Conservation (phyloP, 1,284 basidiomycete genomes). For the Fomitopsis pinicola region DNA sequence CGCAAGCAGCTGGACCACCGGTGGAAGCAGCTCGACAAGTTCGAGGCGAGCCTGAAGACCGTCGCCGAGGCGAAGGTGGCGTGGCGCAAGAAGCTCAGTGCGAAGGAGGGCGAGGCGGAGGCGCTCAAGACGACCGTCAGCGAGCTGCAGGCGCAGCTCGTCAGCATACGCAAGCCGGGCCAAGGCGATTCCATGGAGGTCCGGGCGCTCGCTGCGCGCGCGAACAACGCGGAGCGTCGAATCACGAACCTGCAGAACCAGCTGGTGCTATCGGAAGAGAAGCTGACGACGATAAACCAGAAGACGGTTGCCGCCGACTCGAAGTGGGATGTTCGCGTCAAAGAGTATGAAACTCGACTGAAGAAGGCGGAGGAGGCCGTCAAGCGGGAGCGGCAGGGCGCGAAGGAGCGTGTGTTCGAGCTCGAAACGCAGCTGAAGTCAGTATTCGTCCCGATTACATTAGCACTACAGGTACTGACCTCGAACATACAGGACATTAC, state of each 20-base stretch:
- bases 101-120: conserved; percentile 89
- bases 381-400: conserved; percentile 92
- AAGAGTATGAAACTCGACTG: conserved; percentile 84
- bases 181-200: conserved; percentile 70
- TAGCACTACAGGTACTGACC: not conserved
- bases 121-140: conserved; percentile 74
- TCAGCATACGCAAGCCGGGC: conserved; percentile 60
- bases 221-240: conserved; percentile 79
- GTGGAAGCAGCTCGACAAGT: conserved; percentile 92
- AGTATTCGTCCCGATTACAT: conserved; percentile 18
- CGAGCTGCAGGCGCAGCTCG: conserved; percentile 75
- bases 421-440: conserved; percentile 70
- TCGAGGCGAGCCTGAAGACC: conserved; percentile 84
- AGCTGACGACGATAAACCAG: conserved; percentile 68
- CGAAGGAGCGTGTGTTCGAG: conserved; percentile 79
- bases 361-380: conserved; percentile 89
- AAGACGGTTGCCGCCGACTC: conserved; percentile 67
- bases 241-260: conserved; percentile 81
- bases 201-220: conserved; percentile 66
- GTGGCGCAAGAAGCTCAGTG: conserved; percentile 80
- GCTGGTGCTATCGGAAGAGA: conserved; percentile 77
- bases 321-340: conserved; percentile 92
- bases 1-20: conserved; percentile 85
- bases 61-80: conserved; percentile 80
- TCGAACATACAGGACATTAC: conserved; percentile 45